Percentiles rank a stretch among this genome's conserved stretches.
phyloP scores from a whole-genome alignment of 495 filamentous ascomycete species.

The Hapsidospora chrysogenum region DNA sequence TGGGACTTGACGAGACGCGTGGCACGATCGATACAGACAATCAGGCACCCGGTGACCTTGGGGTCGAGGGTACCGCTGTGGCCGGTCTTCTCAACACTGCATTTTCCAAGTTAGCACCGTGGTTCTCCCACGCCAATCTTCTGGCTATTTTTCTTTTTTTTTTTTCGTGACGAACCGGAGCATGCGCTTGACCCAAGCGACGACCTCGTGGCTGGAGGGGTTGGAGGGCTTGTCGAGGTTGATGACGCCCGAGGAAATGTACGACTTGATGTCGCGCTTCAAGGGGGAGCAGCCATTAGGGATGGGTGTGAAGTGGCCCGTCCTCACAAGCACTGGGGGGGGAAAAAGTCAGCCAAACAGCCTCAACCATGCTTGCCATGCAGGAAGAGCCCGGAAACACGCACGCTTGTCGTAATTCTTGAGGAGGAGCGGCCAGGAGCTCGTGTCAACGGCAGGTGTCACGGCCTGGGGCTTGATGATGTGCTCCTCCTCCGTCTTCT shows the following conservation, averaged over 20 bases:
- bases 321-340: slow-evolving; percentile 58
- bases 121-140: background rate
- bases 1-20: slow-evolving; percentile 96
- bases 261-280: slow-evolving; percentile 86
- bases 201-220: slow-evolving; percentile 94
- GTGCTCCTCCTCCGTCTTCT: slow-evolving; percentile 49
- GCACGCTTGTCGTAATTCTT: slow-evolving; percentile 68
- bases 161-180: slow-evolving; percentile 61
- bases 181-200: slow-evolving; percentile 97
- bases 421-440: slow-evolving; percentile 73
- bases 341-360: slow-evolving; percentile 2
- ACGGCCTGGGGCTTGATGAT: slow-evolving; percentile 73
- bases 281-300: slow-evolving; percentile 71
- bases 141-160: too few relatives aligned
- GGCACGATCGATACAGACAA: slow-evolving; percentile 89
- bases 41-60: slow-evolving; percentile 62
- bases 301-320: slow-evolving; percentile 87
- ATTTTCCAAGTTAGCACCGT: slow-evolving; percentile 3
- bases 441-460: slow-evolving; percentile 55
- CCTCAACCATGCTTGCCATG: too few relatives aligned
- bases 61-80: slow-evolving; percentile 96
- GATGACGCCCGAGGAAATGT: slow-evolving; percentile 91
- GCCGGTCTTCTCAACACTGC: slow-evolving; percentile 86
- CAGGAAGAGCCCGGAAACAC: background rate
- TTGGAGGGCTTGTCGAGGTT: slow-evolving; percentile 98